Evolutionary conservation across 306 rosid species (phyloP).

Genomic region (Echinosophora koreensis): DNA sequence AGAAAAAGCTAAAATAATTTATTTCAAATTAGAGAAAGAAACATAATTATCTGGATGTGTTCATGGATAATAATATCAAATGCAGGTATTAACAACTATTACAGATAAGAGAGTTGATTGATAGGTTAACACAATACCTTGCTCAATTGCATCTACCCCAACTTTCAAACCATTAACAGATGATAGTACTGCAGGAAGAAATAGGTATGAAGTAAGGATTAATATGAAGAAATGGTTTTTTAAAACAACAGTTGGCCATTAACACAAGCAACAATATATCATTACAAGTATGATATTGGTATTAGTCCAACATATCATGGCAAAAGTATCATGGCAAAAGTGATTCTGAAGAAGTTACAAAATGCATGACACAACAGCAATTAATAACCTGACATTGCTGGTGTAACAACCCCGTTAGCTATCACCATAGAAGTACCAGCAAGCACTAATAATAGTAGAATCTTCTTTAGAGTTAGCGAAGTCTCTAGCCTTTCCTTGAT

Average conservation of each 20-base stretch:
- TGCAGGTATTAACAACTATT: constrained; percentile 27
- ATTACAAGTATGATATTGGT: constrained; percentile 22
- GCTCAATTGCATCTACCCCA: constrained; percentile 73
- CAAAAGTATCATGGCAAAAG: constrained; percentile 34
- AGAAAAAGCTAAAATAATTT: not conserved
- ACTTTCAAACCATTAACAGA: constrained; percentile 87
- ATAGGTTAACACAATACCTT: constrained; percentile 63
- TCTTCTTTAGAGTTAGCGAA: constrained; percentile 85
- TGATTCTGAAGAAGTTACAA: constrained; percentile 31
- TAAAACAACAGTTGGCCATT: constrained; percentile 39
- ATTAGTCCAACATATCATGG: constrained; percentile 30
- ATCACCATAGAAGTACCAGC: constrained; percentile 99
- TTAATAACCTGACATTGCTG: constrained; percentile 87
- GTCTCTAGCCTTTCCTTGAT: constrained; percentile 91
- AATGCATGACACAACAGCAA: constrained; percentile 32
- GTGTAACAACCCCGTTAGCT: constrained; percentile 97
- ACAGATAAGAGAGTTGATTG: constrained; percentile 11
- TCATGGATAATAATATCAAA: constrained; percentile 30
- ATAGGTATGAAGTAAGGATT: constrained; percentile 43
- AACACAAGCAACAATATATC: constrained; percentile 41
- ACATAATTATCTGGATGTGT: constrained; percentile 3
- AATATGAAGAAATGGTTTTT: constrained; percentile 30
- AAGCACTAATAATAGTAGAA: constrained; percentile 83
- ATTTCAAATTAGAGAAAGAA: constrained; percentile 11
- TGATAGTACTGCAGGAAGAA: constrained; percentile 74